Conservation (phyloP, 2,329 filamentous ascomycete genomes). For the Colletotrichum viniferum region DNA sequence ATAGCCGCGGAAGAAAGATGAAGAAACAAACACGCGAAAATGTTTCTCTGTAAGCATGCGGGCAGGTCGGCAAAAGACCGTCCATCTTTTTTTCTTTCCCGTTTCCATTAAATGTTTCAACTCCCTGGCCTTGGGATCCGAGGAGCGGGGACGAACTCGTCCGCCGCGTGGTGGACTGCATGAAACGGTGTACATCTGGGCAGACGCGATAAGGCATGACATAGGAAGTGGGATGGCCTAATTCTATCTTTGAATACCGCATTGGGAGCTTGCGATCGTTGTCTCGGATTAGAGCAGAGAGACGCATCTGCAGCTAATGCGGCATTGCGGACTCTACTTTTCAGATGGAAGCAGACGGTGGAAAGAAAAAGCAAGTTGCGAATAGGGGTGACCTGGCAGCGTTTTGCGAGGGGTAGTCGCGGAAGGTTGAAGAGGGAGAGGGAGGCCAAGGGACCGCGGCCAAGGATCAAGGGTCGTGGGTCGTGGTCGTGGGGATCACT, state of each 20-base stretch:
- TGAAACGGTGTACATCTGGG: constrained; percentile 10
- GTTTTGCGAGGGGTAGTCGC: not conserved
- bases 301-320: not conserved
- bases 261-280: not conserved
- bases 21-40: not conserved
- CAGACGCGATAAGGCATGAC: not conserved
- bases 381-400: not conserved
- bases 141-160: constrained; percentile 8
- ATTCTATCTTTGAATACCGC: not conserved
- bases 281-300: not conserved
- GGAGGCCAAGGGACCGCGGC: not conserved
- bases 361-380: not conserved
- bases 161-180: constrained; percentile 12
- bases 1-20: not conserved
- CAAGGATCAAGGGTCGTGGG: constrained; percentile 14
- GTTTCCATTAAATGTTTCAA: constrained; percentile 22
- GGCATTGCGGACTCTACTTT: not conserved
- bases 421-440: not conserved
- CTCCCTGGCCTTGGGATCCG: not conserved
- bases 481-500: constrained; percentile 5
- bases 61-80: not conserved
- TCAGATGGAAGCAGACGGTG: not conserved
- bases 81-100: not conserved
- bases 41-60: constrained; percentile 1
- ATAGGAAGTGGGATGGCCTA: not conserved